Percentiles rank a stretch among this genome's conserved stretches.
Conservation (phyloP, 139 green algal genomes). For the Coelastrella sp. region DNA sequence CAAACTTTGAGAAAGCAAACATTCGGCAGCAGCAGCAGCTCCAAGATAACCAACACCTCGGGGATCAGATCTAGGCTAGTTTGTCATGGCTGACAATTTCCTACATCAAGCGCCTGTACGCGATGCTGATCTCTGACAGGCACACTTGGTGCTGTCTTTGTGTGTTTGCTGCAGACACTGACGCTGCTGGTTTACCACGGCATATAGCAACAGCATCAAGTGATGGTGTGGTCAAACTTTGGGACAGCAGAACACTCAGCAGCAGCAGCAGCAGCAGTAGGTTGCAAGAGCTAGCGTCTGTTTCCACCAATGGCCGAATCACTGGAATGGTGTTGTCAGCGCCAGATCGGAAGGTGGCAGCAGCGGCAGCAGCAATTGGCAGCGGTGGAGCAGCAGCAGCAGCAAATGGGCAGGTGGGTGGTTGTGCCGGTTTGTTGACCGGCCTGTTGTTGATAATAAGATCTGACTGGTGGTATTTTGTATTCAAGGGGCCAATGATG, state of each 20-base stretch:
- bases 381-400: conserved; percentile 29
- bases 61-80: no score
- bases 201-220: conserved; percentile 68
- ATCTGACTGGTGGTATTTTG: no score
- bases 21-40: conserved; percentile 18
- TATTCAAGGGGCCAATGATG: no score
- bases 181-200: conserved; percentile 36
- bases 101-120: background rate
- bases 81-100: no score
- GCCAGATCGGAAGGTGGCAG: conserved; percentile 1
- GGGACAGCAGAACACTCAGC: conserved; percentile 59
- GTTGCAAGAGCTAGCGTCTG: conserved; percentile 28
- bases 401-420: background rate
- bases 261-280: conserved; percentile 20
- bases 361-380: background rate
- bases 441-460: background rate
- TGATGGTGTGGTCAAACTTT: conserved; percentile 82
- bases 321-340: conserved; percentile 57
- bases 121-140: no score
- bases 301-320: conserved; percentile 54
- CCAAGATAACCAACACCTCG: no score
- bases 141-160: background rate
- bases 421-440: background rate
- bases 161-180: background rate
- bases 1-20: conserved; percentile 73